Evolutionary conservation across 2,329 filamentous ascomycete species (phyloP).

Genomic region (Epichloe gansuensis): DNA sequence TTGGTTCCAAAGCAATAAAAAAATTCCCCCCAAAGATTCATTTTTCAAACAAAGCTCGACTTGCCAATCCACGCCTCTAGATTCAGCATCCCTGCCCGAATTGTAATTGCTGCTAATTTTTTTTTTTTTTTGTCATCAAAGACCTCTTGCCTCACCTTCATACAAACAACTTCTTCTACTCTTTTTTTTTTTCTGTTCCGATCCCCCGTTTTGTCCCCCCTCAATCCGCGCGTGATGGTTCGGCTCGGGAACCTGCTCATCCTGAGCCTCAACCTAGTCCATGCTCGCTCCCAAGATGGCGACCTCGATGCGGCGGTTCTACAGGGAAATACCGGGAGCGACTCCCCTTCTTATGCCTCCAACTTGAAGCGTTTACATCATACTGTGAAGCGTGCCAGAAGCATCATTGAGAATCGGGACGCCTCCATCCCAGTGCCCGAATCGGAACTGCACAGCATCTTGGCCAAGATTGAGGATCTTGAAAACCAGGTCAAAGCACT

Average conservation of each 20-base stretch:
- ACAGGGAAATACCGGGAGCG: background rate
- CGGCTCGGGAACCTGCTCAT: constrained; percentile 7
- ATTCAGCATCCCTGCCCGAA: background rate
- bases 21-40: too few relatives aligned
- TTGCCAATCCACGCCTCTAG: too few relatives aligned
- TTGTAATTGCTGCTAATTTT: background rate
- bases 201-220: background rate
- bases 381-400: constrained; percentile 9
- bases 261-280: constrained; percentile 5
- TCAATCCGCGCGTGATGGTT: constrained; percentile 7
- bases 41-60: too few relatives aligned
- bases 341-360: constrained; percentile 6
- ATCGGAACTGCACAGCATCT: constrained; percentile 13
- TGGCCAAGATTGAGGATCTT: constrained; percentile 16
- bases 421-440: constrained; percentile 14
- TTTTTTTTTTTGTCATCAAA: background rate
- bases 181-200: too few relatives aligned
- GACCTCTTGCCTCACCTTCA: background rate
- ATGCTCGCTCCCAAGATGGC: background rate
- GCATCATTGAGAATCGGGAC: constrained; percentile 15
- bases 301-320: background rate
- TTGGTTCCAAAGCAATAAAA: background rate
- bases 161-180: background rate
- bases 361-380: constrained; percentile 8
- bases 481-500: constrained; percentile 16